phyloP scores from a whole-genome alignment of 1,284 basidiomycete genomes.

The Rhodotorula sp. region DNA sequence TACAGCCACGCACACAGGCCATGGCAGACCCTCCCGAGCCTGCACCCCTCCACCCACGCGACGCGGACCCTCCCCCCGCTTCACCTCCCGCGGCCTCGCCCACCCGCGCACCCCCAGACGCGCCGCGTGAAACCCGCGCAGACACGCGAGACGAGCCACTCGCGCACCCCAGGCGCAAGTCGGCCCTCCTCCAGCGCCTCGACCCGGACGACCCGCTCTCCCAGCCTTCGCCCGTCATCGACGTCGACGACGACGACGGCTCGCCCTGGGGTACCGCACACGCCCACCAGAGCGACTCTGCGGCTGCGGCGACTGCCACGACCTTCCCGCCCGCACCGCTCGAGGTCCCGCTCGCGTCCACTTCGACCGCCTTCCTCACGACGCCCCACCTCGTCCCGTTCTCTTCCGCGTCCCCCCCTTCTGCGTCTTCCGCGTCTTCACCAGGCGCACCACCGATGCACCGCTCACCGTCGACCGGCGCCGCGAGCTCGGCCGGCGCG shows the following conservation, averaged over 20 bases:
- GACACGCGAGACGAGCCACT: no score
- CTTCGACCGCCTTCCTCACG: background rate
- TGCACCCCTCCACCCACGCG: no score
- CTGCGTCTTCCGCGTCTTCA: background rate
- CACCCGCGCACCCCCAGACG: no score
- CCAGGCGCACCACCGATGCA: background rate
- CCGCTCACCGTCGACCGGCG: constrained; percentile 3
- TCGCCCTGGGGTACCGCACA: background rate
- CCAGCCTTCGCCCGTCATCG: background rate
- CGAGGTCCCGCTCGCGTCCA: background rate
- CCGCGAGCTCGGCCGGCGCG: background rate
- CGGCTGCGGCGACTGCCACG: background rate
- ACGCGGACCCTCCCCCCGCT: no score
- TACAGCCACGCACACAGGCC: no score
- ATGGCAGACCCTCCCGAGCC: no score
- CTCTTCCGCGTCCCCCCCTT: background rate
- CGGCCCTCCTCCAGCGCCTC: background rate
- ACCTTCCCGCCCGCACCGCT: background rate
- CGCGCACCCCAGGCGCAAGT: no score
- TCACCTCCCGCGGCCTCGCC: no score
- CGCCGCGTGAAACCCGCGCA: no score
- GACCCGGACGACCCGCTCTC: background rate
- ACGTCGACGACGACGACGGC: background rate
- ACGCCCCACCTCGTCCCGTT: background rate
- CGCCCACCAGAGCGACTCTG: background rate